These are phyloP conservation scores for Ophiognomonia clavigignenti-juglandacearum DNA, from an alignment of 2,329 filamentous ascomycete genomes.

Conservation along the genomic window DNA sequence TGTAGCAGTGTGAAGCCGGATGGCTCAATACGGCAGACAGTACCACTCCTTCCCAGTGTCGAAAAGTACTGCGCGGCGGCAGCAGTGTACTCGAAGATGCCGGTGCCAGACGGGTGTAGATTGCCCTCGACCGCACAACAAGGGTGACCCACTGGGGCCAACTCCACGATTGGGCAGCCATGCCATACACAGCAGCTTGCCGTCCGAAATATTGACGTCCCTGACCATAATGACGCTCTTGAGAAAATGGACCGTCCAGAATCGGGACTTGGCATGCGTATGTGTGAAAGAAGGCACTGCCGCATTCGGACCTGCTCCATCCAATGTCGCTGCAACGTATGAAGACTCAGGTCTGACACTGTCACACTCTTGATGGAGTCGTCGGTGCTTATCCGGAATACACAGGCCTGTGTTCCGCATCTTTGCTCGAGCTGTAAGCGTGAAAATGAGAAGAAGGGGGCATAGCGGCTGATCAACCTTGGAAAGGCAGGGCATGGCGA, in stretches of 20 bases:
- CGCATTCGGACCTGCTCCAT: neutral
- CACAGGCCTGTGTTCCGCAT: constrained; percentile 1
- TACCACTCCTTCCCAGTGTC: neutral
- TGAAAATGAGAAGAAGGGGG: constrained; percentile 1
- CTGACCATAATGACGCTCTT: constrained; percentile 8
- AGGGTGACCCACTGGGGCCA: constrained; percentile 1
- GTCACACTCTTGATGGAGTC: constrained; percentile 9
- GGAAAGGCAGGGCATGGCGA: neutral
- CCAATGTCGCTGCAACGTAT: constrained; percentile 13
- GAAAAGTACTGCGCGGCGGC: too few relatives aligned
- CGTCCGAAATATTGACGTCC: constrained; percentile 7
- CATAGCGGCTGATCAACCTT: constrained; percentile 1
- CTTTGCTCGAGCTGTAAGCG: constrained; percentile 1
- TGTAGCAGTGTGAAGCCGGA: too few relatives aligned
- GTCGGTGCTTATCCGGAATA: constrained; percentile 1
- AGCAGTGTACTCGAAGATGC: constrained; percentile 3
- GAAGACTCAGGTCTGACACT: constrained; percentile 4
- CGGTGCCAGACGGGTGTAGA: constrained; percentile 3
- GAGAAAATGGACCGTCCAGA: neutral
- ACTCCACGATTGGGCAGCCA: constrained; percentile 11
- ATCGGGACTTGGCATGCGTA: neutral
- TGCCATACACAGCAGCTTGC: constrained; percentile 12
- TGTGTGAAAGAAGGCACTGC: constrained; percentile 4
- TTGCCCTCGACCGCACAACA: constrained; percentile 6
- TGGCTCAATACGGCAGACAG: too few relatives aligned